Conservation (phyloP, 345 rosid species). For the Aquilaria malaccensis region DNA sequence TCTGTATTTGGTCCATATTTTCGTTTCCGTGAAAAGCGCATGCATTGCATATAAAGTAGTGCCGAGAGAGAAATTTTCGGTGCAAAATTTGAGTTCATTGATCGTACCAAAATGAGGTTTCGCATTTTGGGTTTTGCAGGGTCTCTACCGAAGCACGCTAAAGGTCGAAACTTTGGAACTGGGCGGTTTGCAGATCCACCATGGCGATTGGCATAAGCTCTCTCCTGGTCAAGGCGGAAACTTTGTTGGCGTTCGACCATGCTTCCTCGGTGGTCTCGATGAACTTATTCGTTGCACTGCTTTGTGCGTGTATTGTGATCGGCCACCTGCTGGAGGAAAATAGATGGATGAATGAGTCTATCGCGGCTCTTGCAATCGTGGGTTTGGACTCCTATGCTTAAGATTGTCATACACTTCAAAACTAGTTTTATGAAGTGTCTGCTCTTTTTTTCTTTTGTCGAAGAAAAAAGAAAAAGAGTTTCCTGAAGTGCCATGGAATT, state of each 20-base stretch:
- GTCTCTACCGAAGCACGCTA: not conserved
- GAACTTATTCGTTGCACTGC: conserved; percentile 84
- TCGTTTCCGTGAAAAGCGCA: too few relatives aligned
- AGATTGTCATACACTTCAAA: too few relatives aligned
- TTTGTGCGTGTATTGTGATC: conserved; percentile 73
- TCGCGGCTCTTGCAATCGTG: conserved; percentile 85
- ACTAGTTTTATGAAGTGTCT: not conserved
- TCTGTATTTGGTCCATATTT: too few relatives aligned
- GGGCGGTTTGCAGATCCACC: conserved; percentile 7
- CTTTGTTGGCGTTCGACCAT: conserved; percentile 44
- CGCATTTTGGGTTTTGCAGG: conserved; percentile 9
- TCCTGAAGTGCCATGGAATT: not conserved
- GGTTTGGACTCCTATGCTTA: conserved; percentile 13
- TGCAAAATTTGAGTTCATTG: not conserved
- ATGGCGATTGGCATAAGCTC: conserved; percentile 34
- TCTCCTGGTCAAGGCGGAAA: conserved; percentile 23
- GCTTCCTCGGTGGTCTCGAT: conserved; percentile 71
- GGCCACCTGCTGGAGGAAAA: conserved; percentile 82
- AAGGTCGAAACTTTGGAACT: conserved; percentile 3
- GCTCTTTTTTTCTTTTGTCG: not conserved
- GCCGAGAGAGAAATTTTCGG: not conserved
- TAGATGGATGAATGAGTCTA: conserved; percentile 92
- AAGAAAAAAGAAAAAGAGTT: too few relatives aligned
- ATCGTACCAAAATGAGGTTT: conserved; percentile 1
- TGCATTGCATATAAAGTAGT: not conserved